A percentile compares a stretch with the other conserved stretches of the same genome.
Evolutionary conservation across 2,329 filamentous ascomycete genomes (phyloP).

Genomic region (Tolypocladium ovalisporum): DNA sequence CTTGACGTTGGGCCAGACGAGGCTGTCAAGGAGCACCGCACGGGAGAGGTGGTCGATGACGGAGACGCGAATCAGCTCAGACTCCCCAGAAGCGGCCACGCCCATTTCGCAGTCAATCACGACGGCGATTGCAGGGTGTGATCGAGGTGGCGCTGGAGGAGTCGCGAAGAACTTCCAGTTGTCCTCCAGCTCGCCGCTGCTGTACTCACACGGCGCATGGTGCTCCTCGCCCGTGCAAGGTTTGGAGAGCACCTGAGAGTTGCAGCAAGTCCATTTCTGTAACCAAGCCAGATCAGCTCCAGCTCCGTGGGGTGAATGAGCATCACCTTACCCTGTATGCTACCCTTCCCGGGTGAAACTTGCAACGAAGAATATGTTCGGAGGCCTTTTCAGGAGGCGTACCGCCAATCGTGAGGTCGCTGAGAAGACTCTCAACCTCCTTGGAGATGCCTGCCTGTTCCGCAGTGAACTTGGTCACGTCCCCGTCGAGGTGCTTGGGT

Average conservation of each 20-base stretch:
- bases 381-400: not conserved
- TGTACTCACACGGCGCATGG: constrained; percentile 13
- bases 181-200: constrained; percentile 12
- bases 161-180: constrained; percentile 16
- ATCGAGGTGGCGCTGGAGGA: not conserved
- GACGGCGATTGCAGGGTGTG: constrained; percentile 17
- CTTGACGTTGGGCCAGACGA: constrained; percentile 34
- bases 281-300: not conserved
- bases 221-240: constrained; percentile 14
- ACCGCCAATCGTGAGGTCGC: not conserved
- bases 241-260: constrained; percentile 7
- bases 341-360: constrained; percentile 17
- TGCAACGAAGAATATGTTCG: constrained; percentile 10
- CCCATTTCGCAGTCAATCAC: constrained; percentile 48
- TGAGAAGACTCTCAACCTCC: not conserved
- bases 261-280: constrained; percentile 21
- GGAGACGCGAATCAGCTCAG: constrained; percentile 40
- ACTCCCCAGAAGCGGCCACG: constrained; percentile 27
- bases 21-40: constrained; percentile 34
- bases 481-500: not conserved
- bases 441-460: not conserved
- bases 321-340: constrained; percentile 13
- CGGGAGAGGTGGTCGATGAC: constrained; percentile 40
- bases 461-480: not conserved
- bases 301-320: not conserved